Evolutionary conservation across 2,329 filamentous ascomycete genomes (phyloP).

Genomic region (Trichoderma asperellum): DNA sequence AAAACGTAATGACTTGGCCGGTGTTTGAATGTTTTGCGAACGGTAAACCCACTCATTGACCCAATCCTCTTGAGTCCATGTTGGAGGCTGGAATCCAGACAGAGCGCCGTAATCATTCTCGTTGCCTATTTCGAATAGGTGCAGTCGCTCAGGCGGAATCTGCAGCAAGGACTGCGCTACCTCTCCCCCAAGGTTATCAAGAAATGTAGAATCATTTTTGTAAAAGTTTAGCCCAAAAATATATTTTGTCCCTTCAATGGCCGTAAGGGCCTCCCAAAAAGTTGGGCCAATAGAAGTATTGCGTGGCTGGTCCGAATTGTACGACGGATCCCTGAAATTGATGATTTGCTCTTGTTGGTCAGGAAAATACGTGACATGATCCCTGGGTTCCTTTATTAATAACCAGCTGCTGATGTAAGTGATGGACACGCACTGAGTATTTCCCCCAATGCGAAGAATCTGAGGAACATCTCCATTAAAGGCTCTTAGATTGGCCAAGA

Average conservation of each 20-base stretch:
- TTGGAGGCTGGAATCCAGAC: constrained; percentile 23
- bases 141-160: constrained; percentile 9
- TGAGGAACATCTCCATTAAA: constrained; percentile 25
- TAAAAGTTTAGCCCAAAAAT: constrained; percentile 27
- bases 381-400: background rate
- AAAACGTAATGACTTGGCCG: constrained; percentile 2
- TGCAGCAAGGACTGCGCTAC: constrained; percentile 13
- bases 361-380: constrained; percentile 21
- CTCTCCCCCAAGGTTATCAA: constrained; percentile 12
- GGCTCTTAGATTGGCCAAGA: constrained; percentile 17
- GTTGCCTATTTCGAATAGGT: constrained; percentile 24
- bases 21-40: constrained; percentile 9
- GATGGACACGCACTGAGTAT: background rate
- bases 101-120: constrained; percentile 26
- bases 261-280: constrained; percentile 26
- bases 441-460: constrained; percentile 24
- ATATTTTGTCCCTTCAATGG: constrained; percentile 20
- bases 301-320: constrained; percentile 24
- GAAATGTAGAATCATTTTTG: constrained; percentile 23
- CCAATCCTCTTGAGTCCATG: constrained; percentile 25
- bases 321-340: constrained; percentile 20
- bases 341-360: constrained; percentile 22
- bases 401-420: too few species aligned
- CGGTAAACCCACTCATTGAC: constrained; percentile 23
- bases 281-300: constrained; percentile 15